A percentile compares a stretch with the other conserved stretches of the same genome.
Conservation (phyloP, 192 early-diverging fungal species). For the Chytriomyces sp. region DNA sequence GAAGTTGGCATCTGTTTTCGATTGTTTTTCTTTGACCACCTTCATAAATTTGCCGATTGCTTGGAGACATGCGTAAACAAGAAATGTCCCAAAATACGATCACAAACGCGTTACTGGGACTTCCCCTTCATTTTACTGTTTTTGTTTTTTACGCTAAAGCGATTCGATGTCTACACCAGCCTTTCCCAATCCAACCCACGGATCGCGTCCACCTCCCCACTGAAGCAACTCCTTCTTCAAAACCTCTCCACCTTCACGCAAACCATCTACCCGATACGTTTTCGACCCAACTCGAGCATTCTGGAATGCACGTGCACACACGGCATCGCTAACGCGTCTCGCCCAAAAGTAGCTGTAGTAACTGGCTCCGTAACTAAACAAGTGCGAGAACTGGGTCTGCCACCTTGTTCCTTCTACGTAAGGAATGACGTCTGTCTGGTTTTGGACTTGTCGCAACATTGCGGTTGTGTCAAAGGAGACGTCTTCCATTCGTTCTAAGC, state of each 20-base stretch:
- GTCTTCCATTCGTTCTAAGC: conserved; percentile 5
- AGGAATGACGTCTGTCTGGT: conserved; percentile 68
- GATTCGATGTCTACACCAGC: conserved; percentile 34
- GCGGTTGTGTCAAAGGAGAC: conserved; percentile 60
- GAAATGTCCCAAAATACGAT: too few species aligned
- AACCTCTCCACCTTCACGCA: conserved; percentile 59
- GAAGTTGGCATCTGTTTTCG: too few species aligned
- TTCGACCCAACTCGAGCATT: conserved; percentile 65
- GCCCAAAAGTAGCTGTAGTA: conserved; percentile 97
- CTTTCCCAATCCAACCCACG: conserved; percentile 69
- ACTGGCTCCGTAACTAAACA: conserved; percentile 88
- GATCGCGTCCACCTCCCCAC: conserved; percentile 94
- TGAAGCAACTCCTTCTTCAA: conserved; percentile 72
- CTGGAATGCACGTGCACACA: conserved; percentile 76
- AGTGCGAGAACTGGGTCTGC: conserved; percentile 90
- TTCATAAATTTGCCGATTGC: too few species aligned
- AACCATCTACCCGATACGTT: conserved; percentile 45
- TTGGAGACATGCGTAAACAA: too few species aligned
- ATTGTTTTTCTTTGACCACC: too few species aligned
- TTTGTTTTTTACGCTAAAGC: neutral
- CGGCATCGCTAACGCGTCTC: conserved; percentile 75
- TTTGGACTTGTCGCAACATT: conserved; percentile 67
- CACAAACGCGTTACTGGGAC: too few species aligned
- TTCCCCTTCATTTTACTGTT: too few species aligned
- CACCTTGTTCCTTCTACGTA: conserved; percentile 76